These are phyloP conservation scores for Talaromyces stipitatus DNA, from an alignment of 495 filamentous ascomycete genomes.

Conservation along the genomic window DNA sequence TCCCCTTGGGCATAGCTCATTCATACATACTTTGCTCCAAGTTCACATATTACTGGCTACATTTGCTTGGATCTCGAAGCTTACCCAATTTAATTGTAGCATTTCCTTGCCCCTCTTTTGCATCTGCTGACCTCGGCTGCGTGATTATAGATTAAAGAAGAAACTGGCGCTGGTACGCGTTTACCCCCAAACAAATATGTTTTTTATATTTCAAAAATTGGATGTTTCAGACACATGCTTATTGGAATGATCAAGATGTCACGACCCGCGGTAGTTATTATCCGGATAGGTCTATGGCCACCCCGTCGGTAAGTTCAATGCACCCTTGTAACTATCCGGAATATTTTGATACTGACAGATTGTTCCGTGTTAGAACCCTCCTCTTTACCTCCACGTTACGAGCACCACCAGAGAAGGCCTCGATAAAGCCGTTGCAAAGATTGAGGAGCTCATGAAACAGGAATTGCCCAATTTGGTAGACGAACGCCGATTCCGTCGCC, in stretches of 20 bases:
- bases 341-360: background rate
- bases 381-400: conserved; percentile 89
- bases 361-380: conserved; percentile 64
- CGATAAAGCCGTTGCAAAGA: conserved; percentile 74
- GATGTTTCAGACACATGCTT: conserved; percentile 51
- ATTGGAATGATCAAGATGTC: conserved; percentile 81
- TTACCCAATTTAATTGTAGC: conserved; percentile 74
- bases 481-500: conserved; percentile 83
- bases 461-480: conserved; percentile 93
- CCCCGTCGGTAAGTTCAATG: conserved; percentile 62
- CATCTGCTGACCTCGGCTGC: conserved; percentile 94
- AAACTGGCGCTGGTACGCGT: conserved; percentile 99
- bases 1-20: conserved; percentile 24
- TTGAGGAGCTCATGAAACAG: conserved; percentile 93
- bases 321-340: background rate
- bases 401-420: conserved; percentile 88
- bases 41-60: background rate
- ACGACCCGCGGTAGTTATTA: conserved; percentile 94
- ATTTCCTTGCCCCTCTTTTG: conserved; percentile 69
- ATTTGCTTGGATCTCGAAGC: conserved; percentile 46
- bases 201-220: conserved; percentile 35
- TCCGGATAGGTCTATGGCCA: conserved; percentile 96
- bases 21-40: conserved; percentile 19
- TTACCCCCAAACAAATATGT: conserved; percentile 33
- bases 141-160: conserved; percentile 98